Base-by-base conservation (phyloP, 192 early-diverging fungal genomes). In the Backusella luteola region DNA sequence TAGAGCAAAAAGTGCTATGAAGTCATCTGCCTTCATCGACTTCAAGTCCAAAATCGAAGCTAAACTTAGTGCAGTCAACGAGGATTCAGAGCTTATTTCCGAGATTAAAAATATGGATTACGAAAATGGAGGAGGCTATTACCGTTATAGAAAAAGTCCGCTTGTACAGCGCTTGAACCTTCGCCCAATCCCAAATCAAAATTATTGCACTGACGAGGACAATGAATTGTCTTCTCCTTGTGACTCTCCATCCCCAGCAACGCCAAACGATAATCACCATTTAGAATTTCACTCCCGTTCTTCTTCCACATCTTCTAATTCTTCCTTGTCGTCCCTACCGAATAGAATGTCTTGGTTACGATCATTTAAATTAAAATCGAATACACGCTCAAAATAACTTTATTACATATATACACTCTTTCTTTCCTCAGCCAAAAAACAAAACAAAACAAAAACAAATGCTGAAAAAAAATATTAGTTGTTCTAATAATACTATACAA, bases 21-120 rank as follows among this genome's bases (percentile, higher is more conserved):
- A 71, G 14, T 71, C 70, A 46, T 32, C 15, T 23, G 70, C 39
- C 1, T 71, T 71, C 14, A 71, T 71, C 17, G 70, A 71, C 29
- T 71, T 71, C 70, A 71, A 71, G 70, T 71, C 70, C 14, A 71
- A 71, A 32, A 71, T 71, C 29, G 70, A 71, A 71, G 70, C 70
- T 71, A 71, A 71, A 71, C 39, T 71, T 32, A 41, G 70, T 49
- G 42, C 70, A 46, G 26, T 71, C 23, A 71, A 71, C 19, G 26
- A 63, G 15, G 70, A 71, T 71, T 29, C 70, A 23, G 39, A 29
- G 17, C 39, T 71, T 26, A 49, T 71, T 29, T 71, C 70, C 12
- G 23, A 71, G 26, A 32, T 71, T 44, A 63, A 63, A n/a, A 29
- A 32, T 49, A 49, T 49, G 46, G 46, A 49, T 49, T 49, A 49